These are phyloP conservation scores for Themeda triandra DNA, from an alignment of 176 grass and related monocot species.

Conservation along the genomic window DNA sequence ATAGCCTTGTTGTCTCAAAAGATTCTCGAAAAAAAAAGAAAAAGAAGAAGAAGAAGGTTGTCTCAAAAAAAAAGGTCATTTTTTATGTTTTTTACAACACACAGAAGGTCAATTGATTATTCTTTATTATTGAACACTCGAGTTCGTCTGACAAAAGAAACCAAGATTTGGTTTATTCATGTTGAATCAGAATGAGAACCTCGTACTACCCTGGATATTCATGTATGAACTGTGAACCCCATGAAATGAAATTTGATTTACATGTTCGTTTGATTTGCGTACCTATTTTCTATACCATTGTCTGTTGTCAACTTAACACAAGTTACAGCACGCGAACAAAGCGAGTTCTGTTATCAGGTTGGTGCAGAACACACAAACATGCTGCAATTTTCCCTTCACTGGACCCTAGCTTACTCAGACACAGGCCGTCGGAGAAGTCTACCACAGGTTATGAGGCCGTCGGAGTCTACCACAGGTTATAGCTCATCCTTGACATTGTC, in stretches of 20 bases:
- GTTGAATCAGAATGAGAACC: neutral
- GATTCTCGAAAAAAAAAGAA: too few species aligned
- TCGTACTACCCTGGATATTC: neutral
- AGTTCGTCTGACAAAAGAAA: neutral
- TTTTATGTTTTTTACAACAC: too few species aligned
- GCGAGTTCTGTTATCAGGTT: neutral
- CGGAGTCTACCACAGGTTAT: slow-evolving; percentile 24
- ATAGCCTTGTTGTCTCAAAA: too few species aligned
- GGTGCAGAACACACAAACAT: neutral
- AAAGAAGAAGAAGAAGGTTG: too few species aligned
- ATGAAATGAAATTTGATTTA: neutral
- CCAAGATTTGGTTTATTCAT: neutral
- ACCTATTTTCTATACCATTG: neutral
- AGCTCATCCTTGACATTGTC: slow-evolving; percentile 54
- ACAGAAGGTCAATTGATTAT: too few species aligned
- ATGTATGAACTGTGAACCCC: neutral
- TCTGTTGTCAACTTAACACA: neutral
- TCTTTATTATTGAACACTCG: too few species aligned
- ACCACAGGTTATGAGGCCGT: slow-evolving; percentile 19
- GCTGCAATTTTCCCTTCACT: neutral
- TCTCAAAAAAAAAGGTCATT: too few species aligned
- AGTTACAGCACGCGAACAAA: neutral
- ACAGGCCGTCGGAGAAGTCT: neutral
- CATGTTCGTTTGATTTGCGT: neutral
- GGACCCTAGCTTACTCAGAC: neutral